Percentiles rank a stretch among this genome's conserved stretches.
Conservation (phyloP, 257 asterid species). For the Buddleja alternifolia region DNA sequence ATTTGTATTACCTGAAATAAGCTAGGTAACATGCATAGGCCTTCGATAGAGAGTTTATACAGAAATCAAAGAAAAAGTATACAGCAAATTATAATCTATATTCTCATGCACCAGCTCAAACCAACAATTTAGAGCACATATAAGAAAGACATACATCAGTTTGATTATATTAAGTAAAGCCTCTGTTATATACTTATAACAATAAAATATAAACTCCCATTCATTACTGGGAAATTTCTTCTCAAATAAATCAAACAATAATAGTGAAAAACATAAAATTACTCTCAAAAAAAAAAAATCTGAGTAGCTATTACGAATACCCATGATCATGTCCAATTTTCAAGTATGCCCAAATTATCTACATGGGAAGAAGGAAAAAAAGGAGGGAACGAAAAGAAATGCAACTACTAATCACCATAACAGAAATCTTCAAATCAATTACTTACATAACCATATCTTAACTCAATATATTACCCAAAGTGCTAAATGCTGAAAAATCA, state of each 20-base stretch:
- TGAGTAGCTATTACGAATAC: background rate
- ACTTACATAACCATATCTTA: background rate
- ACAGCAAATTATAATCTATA: background rate
- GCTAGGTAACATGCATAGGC: too few species aligned
- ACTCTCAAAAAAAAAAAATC: background rate
- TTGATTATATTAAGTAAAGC: background rate
- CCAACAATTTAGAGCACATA: background rate
- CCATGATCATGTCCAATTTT: background rate
- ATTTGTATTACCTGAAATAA: too few species aligned
- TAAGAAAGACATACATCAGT: slow-evolving; percentile 1
- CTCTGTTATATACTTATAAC: background rate
- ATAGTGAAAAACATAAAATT: background rate
- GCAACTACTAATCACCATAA: background rate
- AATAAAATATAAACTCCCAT: too few species aligned
- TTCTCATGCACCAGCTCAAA: background rate
- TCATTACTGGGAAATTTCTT: background rate
- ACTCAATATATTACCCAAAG: background rate
- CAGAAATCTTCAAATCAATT: background rate
- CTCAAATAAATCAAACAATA: background rate
- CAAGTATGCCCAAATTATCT: background rate
- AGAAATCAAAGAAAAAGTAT: too few species aligned
- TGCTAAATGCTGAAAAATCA: background rate
- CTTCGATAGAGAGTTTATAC: too few species aligned
- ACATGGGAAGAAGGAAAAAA: background rate
- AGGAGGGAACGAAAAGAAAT: background rate